A percentile compares a stretch with the other conserved stretches of the same genome.
Conservation (phyloP, 495 filamentous ascomycete species). For the Platismatia glauca region DNA sequence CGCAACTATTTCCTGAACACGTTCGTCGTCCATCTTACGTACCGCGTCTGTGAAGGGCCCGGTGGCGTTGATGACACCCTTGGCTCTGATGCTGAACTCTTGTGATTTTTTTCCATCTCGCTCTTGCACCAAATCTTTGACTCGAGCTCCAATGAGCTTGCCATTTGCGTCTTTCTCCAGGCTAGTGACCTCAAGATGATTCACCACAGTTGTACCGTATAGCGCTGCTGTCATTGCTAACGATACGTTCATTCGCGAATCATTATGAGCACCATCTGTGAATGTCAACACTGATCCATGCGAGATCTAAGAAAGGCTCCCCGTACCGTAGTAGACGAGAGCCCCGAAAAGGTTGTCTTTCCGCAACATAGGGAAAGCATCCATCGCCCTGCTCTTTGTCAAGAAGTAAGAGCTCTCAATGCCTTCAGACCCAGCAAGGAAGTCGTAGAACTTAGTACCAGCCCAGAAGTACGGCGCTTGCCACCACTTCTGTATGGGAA, state of each 20-base stretch:
- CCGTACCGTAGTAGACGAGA: slow-evolving; percentile 82
- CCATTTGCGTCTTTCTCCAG: slow-evolving; percentile 74
- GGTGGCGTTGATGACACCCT: slow-evolving; percentile 93
- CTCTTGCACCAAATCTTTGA: slow-evolving; percentile 65
- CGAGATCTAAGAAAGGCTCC: not conserved
- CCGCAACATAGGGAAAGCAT: slow-evolving; percentile 96
- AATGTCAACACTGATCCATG: slow-evolving; percentile 18
- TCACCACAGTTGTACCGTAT: slow-evolving; percentile 86
- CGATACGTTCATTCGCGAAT: slow-evolving; percentile 97
- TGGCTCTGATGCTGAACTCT: slow-evolving; percentile 71
- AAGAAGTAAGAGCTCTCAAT: slow-evolving; percentile 97
- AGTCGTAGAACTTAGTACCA: slow-evolving; percentile 91
- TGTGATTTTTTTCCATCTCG: slow-evolving; percentile 44
- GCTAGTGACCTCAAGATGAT: slow-evolving; percentile 82
- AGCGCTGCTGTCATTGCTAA: slow-evolving; percentile 91
- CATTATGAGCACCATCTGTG: slow-evolving; percentile 88
- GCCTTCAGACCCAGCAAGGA: slow-evolving; percentile 88
- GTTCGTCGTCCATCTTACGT: slow-evolving; percentile 76
- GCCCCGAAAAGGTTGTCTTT: slow-evolving; percentile 78
- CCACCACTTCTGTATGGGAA: slow-evolving; percentile 93
- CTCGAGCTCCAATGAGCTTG: slow-evolving; percentile 65
- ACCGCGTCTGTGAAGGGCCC: slow-evolving; percentile 93
- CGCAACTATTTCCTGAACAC: slow-evolving; percentile 76
- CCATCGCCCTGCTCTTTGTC: slow-evolving; percentile 86
- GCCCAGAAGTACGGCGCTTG: slow-evolving; percentile 97